These are phyloP conservation scores for Pythium pyrilobum DNA, from an alignment of 352 stramenopile genomes.

Conservation along the genomic window DNA sequence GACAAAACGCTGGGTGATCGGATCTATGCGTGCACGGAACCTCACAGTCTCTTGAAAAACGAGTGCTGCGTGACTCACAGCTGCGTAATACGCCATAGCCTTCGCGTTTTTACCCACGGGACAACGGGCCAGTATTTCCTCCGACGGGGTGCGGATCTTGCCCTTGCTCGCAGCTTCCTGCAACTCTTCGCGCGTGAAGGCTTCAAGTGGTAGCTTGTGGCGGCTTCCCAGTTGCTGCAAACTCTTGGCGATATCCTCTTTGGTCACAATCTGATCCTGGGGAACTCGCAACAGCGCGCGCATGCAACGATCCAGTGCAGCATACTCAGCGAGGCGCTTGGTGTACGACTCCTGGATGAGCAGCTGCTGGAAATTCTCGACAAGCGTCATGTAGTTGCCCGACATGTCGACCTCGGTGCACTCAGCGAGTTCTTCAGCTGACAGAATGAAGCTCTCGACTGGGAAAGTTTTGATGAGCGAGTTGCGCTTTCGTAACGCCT, in stretches of 20 bases:
- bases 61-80: slow-evolving; percentile 47
- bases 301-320: slow-evolving; percentile 59
- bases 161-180: slow-evolving; percentile 29
- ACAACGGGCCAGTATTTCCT: slow-evolving; percentile 41
- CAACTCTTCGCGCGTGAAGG: slow-evolving; percentile 65
- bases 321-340: slow-evolving; percentile 50
- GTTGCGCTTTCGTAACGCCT: slow-evolving; percentile 64
- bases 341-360: slow-evolving; percentile 70
- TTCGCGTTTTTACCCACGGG: slow-evolving; percentile 42
- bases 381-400: slow-evolving; percentile 58
- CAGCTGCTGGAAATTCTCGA: slow-evolving; percentile 60
- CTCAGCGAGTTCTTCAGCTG: slow-evolving; percentile 37
- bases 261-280: slow-evolving; percentile 52
- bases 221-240: slow-evolving; percentile 29
- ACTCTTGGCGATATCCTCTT: slow-evolving; percentile 59
- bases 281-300: slow-evolving; percentile 36
- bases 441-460: slow-evolving; percentile 38
- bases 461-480: slow-evolving; percentile 67
- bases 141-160: slow-evolving; percentile 45
- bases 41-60: slow-evolving; percentile 55
- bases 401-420: slow-evolving; percentile 58
- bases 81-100: slow-evolving; percentile 65
- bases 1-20: slow-evolving; percentile 25
- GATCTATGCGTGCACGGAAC: slow-evolving; percentile 48
- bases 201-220: slow-evolving; percentile 47